A percentile compares a stretch with the other conserved stretches of the same genome.
Conservation (phyloP, 2,329 filamentous ascomycete species). For the Neofusicoccum umdonicola region DNA sequence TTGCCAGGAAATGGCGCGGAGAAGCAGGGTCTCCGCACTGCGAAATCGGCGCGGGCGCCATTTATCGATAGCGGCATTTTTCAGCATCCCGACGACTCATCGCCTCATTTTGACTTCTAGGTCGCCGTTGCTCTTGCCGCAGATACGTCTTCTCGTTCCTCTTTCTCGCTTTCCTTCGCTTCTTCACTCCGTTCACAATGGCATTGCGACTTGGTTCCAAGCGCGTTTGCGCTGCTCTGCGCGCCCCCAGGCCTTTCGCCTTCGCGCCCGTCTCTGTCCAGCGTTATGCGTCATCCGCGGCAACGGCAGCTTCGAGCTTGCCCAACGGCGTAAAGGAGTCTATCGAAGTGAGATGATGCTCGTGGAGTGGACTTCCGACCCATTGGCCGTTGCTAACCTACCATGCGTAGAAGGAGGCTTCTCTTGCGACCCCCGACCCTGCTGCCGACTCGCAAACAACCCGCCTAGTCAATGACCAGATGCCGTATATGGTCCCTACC, state of each 20-base stretch:
- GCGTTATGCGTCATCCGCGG: conserved; percentile 38
- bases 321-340: conserved; percentile 41
- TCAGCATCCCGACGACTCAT: neutral
- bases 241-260: conserved; percentile 17
- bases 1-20: neutral
- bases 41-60: neutral
- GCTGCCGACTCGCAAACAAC: conserved; percentile 70
- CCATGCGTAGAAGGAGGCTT: conserved; percentile 29
- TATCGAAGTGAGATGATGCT: conserved; percentile 35
- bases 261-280: neutral
- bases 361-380: neutral
- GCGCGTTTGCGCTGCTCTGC: conserved; percentile 22
- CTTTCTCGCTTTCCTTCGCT: neutral
- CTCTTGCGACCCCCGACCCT: conserved; percentile 69
- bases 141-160: neutral
- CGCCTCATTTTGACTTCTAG: neutral
- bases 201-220: conserved; percentile 10
- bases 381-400: neutral
- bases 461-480: conserved; percentile 70
- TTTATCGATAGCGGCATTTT: conserved; percentile 15
- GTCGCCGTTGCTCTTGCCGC: neutral
- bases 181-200: conserved; percentile 6
- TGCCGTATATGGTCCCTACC: conserved; percentile 91
- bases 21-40: neutral
- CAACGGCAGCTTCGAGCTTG: conserved; percentile 41